Evolutionary conservation across 306 rosid species (phyloP), one percentile per base, ranked within the genome.

Genomic region (Inga leiocalycina): DNA sequence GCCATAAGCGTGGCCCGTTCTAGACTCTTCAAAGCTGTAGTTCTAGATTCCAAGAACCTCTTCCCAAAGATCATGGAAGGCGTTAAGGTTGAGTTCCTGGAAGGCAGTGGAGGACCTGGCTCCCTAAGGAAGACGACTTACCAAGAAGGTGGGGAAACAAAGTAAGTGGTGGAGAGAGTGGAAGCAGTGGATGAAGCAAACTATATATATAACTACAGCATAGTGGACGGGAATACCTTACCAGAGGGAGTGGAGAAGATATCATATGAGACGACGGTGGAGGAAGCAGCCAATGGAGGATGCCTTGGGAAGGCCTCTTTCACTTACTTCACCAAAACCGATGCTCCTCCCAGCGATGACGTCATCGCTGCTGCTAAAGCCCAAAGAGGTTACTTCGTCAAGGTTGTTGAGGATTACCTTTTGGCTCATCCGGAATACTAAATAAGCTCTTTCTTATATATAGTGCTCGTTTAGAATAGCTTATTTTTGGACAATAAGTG

Each of bases 51-150:
- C 13, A 88, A 85, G 32, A 84, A 80, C 57, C 81, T 91, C 72
- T 30, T 91, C 73, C 89, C 91, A 2, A 87, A 88, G 71, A 44
- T 88, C 76, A 71, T 83, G 4, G 85, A 89, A 9, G 57, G 24
- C 35, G 46, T 89, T 15, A 71, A 85, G 44, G 12, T 72, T 64
- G 93, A 84, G 51, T 32, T 79, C 61, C 27, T 82, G 9, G 75
- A 89, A 82, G 97, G 94, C 64, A 71, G 71, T 82, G 94, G 94
- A 67, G 91, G 80, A 1, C 85, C 86, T 11, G 93, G 93, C 80
- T 79, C 93, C 79, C 80, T 88, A 77, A 92, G 89, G 87, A 92
- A 87, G 79, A 61, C 91, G 16, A 83, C 70, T 84, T 80, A 66
- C 4, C 56, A 72, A 32, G 82, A 85, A 76, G 89, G 92, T 39